Conservation (phyloP, 306 rosid genomes). For the Acacia crassicarpa region DNA sequence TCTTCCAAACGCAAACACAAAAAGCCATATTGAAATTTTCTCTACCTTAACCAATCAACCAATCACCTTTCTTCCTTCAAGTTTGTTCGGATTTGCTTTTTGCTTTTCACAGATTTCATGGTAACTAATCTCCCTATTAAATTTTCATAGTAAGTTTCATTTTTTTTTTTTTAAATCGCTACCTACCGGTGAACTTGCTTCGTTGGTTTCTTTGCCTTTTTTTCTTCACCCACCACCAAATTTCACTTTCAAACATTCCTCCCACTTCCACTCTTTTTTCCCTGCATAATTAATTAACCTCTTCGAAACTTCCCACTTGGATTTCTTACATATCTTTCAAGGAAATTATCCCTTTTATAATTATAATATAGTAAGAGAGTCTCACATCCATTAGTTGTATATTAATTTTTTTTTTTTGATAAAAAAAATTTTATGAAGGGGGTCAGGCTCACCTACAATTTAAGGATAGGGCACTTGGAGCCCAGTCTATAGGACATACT, state of each 20-base stretch:
- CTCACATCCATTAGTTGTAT: too few relatives aligned
- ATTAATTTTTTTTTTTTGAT: too few relatives aligned
- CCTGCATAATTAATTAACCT: background rate
- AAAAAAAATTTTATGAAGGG: too few relatives aligned
- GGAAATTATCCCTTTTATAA: background rate
- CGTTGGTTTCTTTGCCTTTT: background rate
- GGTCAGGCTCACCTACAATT: too few relatives aligned
- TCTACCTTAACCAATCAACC: background rate
- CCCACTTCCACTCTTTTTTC: background rate
- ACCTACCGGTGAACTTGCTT: background rate
- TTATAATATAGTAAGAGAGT: background rate
- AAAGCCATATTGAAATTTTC: background rate
- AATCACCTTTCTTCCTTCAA: background rate
- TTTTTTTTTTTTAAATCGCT: background rate
- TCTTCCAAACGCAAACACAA: background rate
- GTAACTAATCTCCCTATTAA: background rate
- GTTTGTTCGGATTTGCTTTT: background rate
- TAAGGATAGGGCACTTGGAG: too few relatives aligned
- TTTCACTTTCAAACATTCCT: conserved; percentile 12
- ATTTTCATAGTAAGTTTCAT: background rate
- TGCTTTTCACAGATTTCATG: conserved; percentile 11
- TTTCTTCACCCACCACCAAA: background rate
- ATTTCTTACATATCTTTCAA: background rate
- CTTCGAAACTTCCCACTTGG: conserved; percentile 28
- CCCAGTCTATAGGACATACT: too few relatives aligned